A percentile compares a stretch with the other conserved stretches of the same genome.
Conservation (phyloP, 768 basidiomycete genomes). For the Dentipellis sp. region DNA sequence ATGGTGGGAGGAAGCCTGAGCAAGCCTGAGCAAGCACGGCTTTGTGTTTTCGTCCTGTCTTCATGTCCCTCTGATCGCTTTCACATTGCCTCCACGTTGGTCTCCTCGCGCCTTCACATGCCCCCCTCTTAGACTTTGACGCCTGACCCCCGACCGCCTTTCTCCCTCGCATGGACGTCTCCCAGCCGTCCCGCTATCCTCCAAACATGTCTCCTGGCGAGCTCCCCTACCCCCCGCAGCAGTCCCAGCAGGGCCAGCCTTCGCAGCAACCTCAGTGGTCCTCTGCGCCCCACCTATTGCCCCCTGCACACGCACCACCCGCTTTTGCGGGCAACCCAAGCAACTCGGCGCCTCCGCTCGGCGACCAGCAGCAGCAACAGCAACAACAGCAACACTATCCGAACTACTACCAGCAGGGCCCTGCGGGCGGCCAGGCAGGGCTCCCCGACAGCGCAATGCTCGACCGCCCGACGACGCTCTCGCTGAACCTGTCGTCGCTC, state of each 20-base stretch:
- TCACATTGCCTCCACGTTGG: not conserved
- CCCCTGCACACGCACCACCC: constrained; percentile 11
- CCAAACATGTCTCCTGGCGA: constrained; percentile 20
- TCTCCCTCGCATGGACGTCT: constrained; percentile 18
- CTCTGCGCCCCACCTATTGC: constrained; percentile 15
- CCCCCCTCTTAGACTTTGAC: constrained; percentile 8
- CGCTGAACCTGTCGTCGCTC: constrained; percentile 61
- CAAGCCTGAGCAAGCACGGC: not conserved
- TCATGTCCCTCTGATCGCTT: not conserved
- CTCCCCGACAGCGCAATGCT: constrained; percentile 17
- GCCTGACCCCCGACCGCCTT: constrained; percentile 3
- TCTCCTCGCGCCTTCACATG: constrained; percentile 10
- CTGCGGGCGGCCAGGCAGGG: constrained; percentile 10
- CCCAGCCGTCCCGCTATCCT: constrained; percentile 16
- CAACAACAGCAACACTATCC: constrained; percentile 11
- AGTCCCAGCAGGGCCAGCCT: constrained; percentile 23
- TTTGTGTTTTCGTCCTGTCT: not conserved
- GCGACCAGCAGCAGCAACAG: constrained; percentile 10
- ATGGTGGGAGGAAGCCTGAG: not conserved
- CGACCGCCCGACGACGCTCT: constrained; percentile 32
- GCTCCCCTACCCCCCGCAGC: constrained; percentile 24
- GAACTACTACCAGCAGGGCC: constrained; percentile 14
- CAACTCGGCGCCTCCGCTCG: constrained; percentile 11
- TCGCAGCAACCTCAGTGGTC: constrained; percentile 21
- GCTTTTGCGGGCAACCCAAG: constrained; percentile 5